Evolutionary conservation across 768 basidiomycete species (phyloP), one percentile per base, ranked within the genome.

Genomic region (Boletus huronensis): DNA sequence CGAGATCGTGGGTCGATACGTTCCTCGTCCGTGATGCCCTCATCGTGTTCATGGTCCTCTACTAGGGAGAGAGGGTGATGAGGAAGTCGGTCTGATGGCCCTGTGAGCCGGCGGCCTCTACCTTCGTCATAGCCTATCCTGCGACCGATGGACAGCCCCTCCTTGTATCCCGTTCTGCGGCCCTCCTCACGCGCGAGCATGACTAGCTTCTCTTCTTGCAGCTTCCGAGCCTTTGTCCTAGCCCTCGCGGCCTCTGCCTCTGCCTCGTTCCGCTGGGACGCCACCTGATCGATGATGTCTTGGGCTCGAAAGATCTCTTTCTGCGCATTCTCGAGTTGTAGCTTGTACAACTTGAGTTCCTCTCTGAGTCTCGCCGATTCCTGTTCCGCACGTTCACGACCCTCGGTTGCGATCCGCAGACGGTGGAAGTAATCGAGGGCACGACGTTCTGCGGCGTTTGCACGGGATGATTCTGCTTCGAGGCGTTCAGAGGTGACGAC

Each of bases 351-450:
- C 46, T 70, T 72, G 35, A 81, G 66, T 55, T 80, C 79, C 58
- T 79, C 76, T 40, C 65, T 64, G 3, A 70, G 65, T 34, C 72
- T 66, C 13, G 70, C 66, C 0, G 68, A 58, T 3, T 79, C 76
- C 21, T 72, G 72, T 56, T 78, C 74, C 1, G 77, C 64, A 13
- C 64, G 63, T 7, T 70, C 57, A 38, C 77, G 72, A 32, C 69
- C 72, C 13, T 77, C 75, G 26, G 73, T 76, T 10, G 72, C 73
- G 38, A 69, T 64, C 44, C 72, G 74, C 52, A 80, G 66, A 25
- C 74, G 71, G 49, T 70, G 65, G 23, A 76, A 77, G 56, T 79
- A 71, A 43, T 79, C 79, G 41, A 77, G 66, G n/a, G 77, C 77
- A 36, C 77, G 74, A 38, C 69, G 69, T 56, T 79, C 78, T n/a